Percentiles rank a stretch among this genome's conserved stretches.
Conservation (phyloP, 495 filamentous ascomycete species). For the Hypoxylon perforatum region DNA sequence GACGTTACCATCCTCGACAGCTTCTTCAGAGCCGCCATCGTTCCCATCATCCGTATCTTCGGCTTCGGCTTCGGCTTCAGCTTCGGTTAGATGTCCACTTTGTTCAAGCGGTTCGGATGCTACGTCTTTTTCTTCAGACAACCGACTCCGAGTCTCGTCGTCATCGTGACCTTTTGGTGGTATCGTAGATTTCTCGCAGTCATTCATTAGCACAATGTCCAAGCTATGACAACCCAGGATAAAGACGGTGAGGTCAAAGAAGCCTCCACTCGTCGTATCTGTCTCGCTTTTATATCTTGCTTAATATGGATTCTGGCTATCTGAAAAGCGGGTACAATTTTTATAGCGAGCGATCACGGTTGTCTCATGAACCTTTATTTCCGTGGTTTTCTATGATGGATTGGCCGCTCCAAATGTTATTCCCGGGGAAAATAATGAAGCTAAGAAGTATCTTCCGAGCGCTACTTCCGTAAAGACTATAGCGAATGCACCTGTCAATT, state of each 20-base stretch:
- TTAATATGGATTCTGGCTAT: constrained; percentile 15
- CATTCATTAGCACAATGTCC: constrained; percentile 27
- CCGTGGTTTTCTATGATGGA: constrained; percentile 12
- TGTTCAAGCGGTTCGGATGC: constrained; percentile 9
- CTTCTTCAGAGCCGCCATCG: constrained; percentile 9
- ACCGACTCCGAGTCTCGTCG: constrained; percentile 9
- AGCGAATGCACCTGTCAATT: background rate
- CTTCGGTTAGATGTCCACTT: background rate
- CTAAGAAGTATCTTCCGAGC: too few species aligned
- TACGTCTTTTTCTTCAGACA: constrained; percentile 25
- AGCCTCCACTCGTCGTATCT: background rate
- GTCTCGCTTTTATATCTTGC: constrained; percentile 9
- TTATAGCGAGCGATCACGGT: background rate
- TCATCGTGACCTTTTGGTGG: constrained; percentile 9
- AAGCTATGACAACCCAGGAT: background rate
- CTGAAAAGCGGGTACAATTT: constrained; percentile 21
- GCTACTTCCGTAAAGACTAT: too few species aligned
- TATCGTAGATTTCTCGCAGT: constrained; percentile 18
- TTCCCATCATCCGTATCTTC: constrained; percentile 23
- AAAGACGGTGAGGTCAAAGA: constrained; percentile 10
- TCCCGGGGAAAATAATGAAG: background rate
- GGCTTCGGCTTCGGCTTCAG: background rate
- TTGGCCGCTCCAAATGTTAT: constrained; percentile 13
- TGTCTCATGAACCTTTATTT: constrained; percentile 10
- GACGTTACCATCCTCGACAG: constrained; percentile 20